These are phyloP conservation scores for Coleophoma eucalyptorum DNA, from an alignment of 2,329 filamentous ascomycete genomes.

Conservation along the genomic window DNA sequence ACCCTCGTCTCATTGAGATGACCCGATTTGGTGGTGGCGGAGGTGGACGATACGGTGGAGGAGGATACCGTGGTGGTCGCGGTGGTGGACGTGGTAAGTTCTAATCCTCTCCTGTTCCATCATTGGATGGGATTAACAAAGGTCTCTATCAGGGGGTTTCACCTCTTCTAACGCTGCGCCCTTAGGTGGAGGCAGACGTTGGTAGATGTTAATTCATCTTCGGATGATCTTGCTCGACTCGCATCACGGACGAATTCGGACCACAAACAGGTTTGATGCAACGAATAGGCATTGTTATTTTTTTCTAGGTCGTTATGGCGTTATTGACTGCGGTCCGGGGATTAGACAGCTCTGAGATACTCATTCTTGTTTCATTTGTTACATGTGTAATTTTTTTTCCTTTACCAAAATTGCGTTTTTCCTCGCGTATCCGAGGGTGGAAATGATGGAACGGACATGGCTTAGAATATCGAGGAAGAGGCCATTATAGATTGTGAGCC, in stretches of 20 bases:
- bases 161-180: constrained; percentile 56
- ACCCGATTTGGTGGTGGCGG: constrained; percentile 85
- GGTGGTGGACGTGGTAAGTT: constrained; percentile 37
- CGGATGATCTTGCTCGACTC: constrained; percentile 10
- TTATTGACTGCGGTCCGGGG: constrained; percentile 19
- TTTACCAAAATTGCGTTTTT: constrained; percentile 18
- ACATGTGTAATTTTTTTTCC: constrained; percentile 16
- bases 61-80: constrained; percentile 49
- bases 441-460: constrained; percentile 1
- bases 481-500: background rate
- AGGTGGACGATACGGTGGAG: constrained; percentile 61
- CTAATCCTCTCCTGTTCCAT: constrained; percentile 23
- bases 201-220: constrained; percentile 36
- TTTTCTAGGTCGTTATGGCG: constrained; percentile 26
- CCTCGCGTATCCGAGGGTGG: constrained; percentile 2
- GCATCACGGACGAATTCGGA: constrained; percentile 4
- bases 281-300: constrained; percentile 15
- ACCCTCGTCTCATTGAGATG: constrained; percentile 95
- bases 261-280: background rate
- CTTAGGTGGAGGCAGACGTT: constrained; percentile 51
- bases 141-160: constrained; percentile 40
- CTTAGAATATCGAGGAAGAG: background rate
- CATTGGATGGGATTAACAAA: constrained; percentile 30
- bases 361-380: constrained; percentile 12
- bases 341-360: constrained; percentile 19